phyloP scores from a whole-genome alignment of 1,139 yeast genomes.

The Geotrichum australiense region DNA sequence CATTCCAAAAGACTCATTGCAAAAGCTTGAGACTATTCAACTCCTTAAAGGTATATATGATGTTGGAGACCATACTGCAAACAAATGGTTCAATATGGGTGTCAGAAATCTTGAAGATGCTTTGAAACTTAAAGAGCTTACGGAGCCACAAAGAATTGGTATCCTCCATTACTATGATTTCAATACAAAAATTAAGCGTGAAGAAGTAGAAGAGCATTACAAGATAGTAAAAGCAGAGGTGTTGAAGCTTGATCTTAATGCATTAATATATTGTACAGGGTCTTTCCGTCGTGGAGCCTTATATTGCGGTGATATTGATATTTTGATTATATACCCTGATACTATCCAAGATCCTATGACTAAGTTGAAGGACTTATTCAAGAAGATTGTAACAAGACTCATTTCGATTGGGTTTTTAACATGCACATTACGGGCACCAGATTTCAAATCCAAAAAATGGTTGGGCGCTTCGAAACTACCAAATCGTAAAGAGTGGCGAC shows the following conservation, averaged over 20 bases:
- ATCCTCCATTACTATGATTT: constrained; percentile 49
- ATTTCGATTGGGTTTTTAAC: constrained; percentile 32
- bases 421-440: constrained; percentile 29
- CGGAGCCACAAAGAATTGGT: constrained; percentile 40
- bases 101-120: constrained; percentile 40
- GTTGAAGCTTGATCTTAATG: constrained; percentile 36
- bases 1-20: constrained; percentile 20
- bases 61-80: constrained; percentile 45
- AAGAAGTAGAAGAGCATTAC: constrained; percentile 42
- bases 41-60: constrained; percentile 45
- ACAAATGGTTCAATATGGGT: constrained; percentile 40
- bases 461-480: constrained; percentile 16
- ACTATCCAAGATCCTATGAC: constrained; percentile 24
- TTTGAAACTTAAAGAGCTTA: constrained; percentile 31
- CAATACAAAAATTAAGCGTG: constrained; percentile 42
- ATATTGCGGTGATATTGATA: constrained; percentile 53
- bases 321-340: constrained; percentile 40
- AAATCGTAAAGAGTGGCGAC: constrained; percentile 38
- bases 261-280: constrained; percentile 44
- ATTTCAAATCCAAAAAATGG: constrained; percentile 15
- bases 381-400: constrained; percentile 30
- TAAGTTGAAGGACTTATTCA: constrained; percentile 32
- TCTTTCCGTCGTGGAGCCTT: constrained; percentile 48
- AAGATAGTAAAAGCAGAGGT: constrained; percentile 34
- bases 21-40: constrained; percentile 28